phyloP scores from a whole-genome alignment of 2,329 filamentous ascomycete species.

The Magnaporthales sp. region DNA sequence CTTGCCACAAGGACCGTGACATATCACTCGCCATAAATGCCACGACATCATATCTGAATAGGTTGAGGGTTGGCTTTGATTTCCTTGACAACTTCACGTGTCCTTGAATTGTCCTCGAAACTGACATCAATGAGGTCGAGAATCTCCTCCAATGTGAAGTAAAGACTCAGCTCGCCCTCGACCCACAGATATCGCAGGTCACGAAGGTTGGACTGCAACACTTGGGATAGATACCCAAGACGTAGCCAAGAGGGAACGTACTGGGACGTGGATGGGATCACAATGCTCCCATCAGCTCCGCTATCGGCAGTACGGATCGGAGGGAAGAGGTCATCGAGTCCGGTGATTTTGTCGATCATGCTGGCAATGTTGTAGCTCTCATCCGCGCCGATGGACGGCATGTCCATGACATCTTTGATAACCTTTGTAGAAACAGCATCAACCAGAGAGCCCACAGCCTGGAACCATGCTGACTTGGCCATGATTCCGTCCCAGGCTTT shows the following conservation, averaged over 20 bases:
- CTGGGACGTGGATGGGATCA: constrained; percentile 47
- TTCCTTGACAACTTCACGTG: constrained; percentile 48
- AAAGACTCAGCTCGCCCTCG: constrained; percentile 56
- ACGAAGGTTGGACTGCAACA: constrained; percentile 57
- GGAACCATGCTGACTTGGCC: constrained; percentile 52
- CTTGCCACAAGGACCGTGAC: not conserved
- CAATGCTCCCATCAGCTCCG: constrained; percentile 19
- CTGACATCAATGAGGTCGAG: constrained; percentile 54
- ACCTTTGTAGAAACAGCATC: constrained; percentile 52
- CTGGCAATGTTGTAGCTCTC: constrained; percentile 54
- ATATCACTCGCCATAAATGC: not conserved
- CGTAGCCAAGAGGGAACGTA: constrained; percentile 55
- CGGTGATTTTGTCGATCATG: constrained; percentile 47
- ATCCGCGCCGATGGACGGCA: constrained; percentile 52
- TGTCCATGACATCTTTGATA: constrained; percentile 52
- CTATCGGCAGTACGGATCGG: constrained; percentile 22
- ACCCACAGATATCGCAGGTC: constrained; percentile 57
- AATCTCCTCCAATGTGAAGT: constrained; percentile 53
- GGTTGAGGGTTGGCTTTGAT: constrained; percentile 44
- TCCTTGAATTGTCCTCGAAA: constrained; percentile 54
- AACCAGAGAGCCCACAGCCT: constrained; percentile 51
- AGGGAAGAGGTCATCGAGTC: constrained; percentile 52
- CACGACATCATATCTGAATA: not conserved
- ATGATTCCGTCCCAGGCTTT: constrained; percentile 49
- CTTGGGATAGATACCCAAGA: constrained; percentile 54